Evolutionary conservation across 1,284 basidiomycete species (phyloP), one percentile per base, ranked within the genome.

Genomic region (Melampsora larici-populina): DNA sequence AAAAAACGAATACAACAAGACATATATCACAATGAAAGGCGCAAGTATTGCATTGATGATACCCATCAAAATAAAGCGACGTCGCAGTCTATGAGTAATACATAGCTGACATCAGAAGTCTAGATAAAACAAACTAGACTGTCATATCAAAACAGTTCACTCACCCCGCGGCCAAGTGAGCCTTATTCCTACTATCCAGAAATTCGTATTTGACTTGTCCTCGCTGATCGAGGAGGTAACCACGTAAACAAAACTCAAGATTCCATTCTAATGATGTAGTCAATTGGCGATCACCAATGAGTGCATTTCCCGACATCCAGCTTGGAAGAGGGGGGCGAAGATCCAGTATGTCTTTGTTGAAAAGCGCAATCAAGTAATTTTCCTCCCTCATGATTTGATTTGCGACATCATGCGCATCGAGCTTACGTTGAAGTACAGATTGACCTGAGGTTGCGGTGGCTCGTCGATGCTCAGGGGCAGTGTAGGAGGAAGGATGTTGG

Each of bases 1-100:
- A 87, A 99, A 99, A 88, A 99, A 99, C 0, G 94, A 98, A 84
- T 97, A 99, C 89, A 97, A 91, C 63, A 97, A 85, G 63, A 97
- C 88, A 84, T 98, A 99, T n/a, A 95, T 86, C 48, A 99, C 92
- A 81, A 99, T 98, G 85, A 98, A 96, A 0, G 97, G 97, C 1
- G 93, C 93, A 82, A 98, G 94, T 18, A 96, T 88, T 1, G 92
- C 92, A 81, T 99, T 99, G 78, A 98, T 84, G 70, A 96, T 89
- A 21, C 93, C 96, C 92, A 98, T 96, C 84, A 99, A 96, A 79
- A 96, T 89, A 83, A 99, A 92, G 0, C 97, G 89, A 76, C 92
- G 87, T 79, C 87, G 87, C 31, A 99, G 85, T 21, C 94, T 97
- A 82, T 6, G 29, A 43, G 33, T 40, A 46, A 55, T 31, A 74